Conservation (phyloP, 2,329 filamentous ascomycete genomes). For the Dothideomycetes sp. region DNA sequence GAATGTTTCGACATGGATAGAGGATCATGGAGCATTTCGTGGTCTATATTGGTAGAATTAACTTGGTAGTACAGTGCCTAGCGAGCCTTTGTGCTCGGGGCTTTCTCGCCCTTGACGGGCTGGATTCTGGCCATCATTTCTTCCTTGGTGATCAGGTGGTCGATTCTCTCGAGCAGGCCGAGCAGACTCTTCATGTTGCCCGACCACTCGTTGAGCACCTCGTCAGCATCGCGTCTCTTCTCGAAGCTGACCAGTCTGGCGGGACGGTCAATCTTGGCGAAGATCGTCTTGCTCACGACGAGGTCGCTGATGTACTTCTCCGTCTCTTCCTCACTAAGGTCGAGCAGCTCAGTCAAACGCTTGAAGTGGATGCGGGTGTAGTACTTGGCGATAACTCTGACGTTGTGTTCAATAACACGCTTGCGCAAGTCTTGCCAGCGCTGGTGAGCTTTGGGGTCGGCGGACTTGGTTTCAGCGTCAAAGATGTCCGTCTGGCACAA, state of each 20-base stretch:
- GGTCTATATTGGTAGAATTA: conserved; percentile 8
- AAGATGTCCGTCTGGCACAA: conserved; percentile 88
- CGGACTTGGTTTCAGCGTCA: conserved; percentile 46
- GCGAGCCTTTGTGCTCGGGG: conserved; percentile 30
- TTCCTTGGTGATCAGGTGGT: conserved; percentile 98
- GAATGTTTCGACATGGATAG: too few species aligned
- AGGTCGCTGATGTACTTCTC: conserved; percentile 98
- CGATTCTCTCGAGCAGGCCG: conserved; percentile 78
- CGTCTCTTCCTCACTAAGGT: conserved; percentile 88
- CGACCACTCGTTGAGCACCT: conserved; percentile 97
- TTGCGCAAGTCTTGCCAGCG: conserved; percentile 94
- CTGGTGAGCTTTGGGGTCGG: conserved; percentile 70
- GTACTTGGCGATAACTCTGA: conserved; percentile 95
- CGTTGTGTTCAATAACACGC: conserved; percentile 98
- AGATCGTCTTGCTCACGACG: conserved; percentile 95
- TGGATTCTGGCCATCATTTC: conserved; percentile 99
- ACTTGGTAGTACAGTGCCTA: conserved; percentile 11
- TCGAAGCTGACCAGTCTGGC: conserved; percentile 89
- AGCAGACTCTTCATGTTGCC: conserved; percentile 93
- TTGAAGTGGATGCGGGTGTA: conserved; percentile 95
- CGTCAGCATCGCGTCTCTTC: conserved; percentile 88
- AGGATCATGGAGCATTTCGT: conserved; percentile 13
- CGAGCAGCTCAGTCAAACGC: conserved; percentile 80
- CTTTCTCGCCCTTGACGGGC: conserved; percentile 45
- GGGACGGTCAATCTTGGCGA: conserved; percentile 92